Evolutionary conservation across 257 asterid genomes (phyloP).

Genomic region (Gynochthodes officinalis): DNA sequence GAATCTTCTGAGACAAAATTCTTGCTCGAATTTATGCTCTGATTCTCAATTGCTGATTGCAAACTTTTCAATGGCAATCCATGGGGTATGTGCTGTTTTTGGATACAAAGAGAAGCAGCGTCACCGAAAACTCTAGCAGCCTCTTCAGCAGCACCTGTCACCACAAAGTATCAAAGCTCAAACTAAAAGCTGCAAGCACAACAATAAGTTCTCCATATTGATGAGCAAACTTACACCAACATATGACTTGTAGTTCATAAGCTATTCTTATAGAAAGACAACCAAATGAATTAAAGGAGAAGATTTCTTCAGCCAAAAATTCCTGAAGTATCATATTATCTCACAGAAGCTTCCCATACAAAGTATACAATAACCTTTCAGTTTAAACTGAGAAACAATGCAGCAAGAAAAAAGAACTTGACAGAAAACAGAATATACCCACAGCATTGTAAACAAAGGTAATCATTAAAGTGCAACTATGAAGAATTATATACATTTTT

Average conservation of each 20-base stretch:
- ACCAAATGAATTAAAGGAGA: not conserved
- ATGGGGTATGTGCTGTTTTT: slow-evolving; percentile 56
- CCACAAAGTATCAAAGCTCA: not conserved
- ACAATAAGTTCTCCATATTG: not conserved
- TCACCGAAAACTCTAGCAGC: slow-evolving; percentile 83
- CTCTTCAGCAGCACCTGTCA: slow-evolving; percentile 90
- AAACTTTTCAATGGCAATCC: slow-evolving; percentile 48
- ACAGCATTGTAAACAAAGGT: too few species aligned
- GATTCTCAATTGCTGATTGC: slow-evolving; percentile 51
- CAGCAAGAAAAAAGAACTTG: too few species aligned
- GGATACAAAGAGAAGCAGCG: slow-evolving; percentile 66
- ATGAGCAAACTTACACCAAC: not conserved
- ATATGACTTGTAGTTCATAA: not conserved
- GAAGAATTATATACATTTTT: not conserved
- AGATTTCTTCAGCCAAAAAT: not conserved
- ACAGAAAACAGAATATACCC: not conserved
- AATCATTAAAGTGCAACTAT: too few species aligned
- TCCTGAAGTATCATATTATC: not conserved
- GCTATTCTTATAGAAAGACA: not conserved
- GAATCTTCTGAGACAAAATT: slow-evolving; percentile 52
- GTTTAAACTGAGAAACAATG: not conserved
- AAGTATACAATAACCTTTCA: not conserved
- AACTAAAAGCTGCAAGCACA: not conserved
- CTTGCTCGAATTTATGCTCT: slow-evolving; percentile 39
- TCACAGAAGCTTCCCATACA: not conserved